Evolutionary conservation across 768 basidiomycete genomes (phyloP), one percentile per base, ranked within the genome.

Genomic region (Pluteus cervinus): DNA sequence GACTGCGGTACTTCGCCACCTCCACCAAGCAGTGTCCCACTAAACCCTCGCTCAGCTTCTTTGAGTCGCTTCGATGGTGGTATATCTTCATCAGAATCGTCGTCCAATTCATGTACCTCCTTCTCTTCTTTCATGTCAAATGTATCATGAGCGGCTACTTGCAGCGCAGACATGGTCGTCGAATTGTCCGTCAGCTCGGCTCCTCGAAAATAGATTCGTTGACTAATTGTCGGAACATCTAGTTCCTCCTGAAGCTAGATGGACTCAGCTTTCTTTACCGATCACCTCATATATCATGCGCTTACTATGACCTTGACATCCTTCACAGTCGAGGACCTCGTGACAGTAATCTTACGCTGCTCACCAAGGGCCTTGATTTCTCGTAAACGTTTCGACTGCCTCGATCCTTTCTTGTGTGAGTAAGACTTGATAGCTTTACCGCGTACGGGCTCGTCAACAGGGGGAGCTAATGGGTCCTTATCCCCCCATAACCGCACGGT

Each of bases 281-380:
- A 18, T 22, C 24, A 21, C 34, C 50, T n/a, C 10, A 34, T 29
- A 22, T 30, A 39, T 4, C 24, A 20, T 10, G 22, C 20, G 57
- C 75, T 41, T 40, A 86, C 82, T 67, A 75, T 68, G 38, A 85
- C 52, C 57, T 88, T 89, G 49, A 90, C 75, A 11, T 89, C 86
- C 54, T 81, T 87, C 35, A 91, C 70, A 0, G 81, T 79, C 44
- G 75, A 86, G 21, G 58, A 53, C 55, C 85, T 88, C 29, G 65
- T 62, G 30, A 90, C 69, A 8, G 61, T 68, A 33, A 86, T 51
- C 46, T 59, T 72, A 41, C 67, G 68, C 44, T 63, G 60, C 48
- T 73, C 72, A 6, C 66, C 72, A 18, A 63, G 53, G 38, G 74
- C 69, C 52, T 71, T 71, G 11, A 65, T 66, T 49, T 74, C 69